A percentile compares a stretch with the other conserved stretches of the same genome.
Conservation (phyloP, 768 basidiomycete genomes). For the Suillus americanus region DNA sequence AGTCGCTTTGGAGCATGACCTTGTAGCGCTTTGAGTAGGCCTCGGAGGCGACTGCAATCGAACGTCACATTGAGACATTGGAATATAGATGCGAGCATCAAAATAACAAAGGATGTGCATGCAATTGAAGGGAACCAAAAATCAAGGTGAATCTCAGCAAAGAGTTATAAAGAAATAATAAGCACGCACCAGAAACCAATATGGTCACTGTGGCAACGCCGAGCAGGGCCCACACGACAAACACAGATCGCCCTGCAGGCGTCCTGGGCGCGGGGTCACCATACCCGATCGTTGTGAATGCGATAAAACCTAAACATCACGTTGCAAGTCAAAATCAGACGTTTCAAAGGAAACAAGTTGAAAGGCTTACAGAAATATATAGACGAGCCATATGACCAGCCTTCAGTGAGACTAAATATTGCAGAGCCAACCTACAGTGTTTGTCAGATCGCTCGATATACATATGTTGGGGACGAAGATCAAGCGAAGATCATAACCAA, state of each 20-base stretch:
- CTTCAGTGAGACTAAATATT: conserved; percentile 69
- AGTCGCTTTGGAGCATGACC: conserved; percentile 44
- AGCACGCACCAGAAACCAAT: conserved; percentile 58
- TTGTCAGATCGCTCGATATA: neutral
- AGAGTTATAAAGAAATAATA: neutral
- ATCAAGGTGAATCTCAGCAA: neutral
- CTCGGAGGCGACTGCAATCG: conserved; percentile 58
- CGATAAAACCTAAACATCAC: conserved; percentile 53
- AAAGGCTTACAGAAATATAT: conserved; percentile 68
- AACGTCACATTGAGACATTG: neutral
- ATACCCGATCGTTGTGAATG: conserved; percentile 77
- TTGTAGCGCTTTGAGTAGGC: conserved; percentile 68
- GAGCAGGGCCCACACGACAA: conserved; percentile 75
- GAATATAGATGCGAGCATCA: neutral
- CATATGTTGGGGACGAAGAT: neutral
- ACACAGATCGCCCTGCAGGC: conserved; percentile 71
- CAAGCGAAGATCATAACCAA: neutral
- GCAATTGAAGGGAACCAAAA: neutral
- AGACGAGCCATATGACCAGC: conserved; percentile 61
- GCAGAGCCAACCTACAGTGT: conserved; percentile 55
- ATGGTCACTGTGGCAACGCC: conserved; percentile 79
- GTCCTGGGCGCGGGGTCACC: conserved; percentile 63
- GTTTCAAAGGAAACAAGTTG: neutral
- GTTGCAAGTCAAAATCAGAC: neutral
- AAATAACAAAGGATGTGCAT: neutral